phyloP scores from a whole-genome alignment of 2,329 filamentous ascomycete species.

The Ophiostoma sp. region DNA sequence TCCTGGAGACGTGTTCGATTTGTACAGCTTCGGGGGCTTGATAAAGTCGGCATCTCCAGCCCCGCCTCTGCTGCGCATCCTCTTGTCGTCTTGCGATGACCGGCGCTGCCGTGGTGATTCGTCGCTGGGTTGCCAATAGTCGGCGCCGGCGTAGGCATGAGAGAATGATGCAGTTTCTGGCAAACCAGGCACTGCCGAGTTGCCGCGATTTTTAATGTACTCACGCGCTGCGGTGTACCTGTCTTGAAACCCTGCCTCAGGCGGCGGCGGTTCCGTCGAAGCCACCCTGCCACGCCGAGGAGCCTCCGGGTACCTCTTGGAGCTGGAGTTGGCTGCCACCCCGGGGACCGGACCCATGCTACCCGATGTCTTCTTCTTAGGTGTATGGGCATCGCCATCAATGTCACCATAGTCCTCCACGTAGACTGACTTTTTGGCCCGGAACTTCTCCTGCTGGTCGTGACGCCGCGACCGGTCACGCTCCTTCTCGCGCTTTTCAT shows the following conservation, averaged over 20 bases:
- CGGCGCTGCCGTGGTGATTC: conserved; percentile 20
- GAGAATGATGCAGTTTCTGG: conserved; percentile 17
- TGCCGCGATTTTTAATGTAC: background rate
- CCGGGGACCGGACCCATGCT: background rate
- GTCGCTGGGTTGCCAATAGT: conserved; percentile 20
- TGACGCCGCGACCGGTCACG: conserved; percentile 30
- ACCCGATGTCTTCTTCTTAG: conserved; percentile 30
- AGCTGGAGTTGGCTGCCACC: conserved; percentile 21
- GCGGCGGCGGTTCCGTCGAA: conserved; percentile 1
- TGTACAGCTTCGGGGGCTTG: conserved; percentile 29
- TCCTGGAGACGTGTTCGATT: conserved; percentile 28
- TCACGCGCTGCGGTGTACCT: background rate
- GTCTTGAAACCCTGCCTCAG: background rate
- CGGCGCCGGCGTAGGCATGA: conserved; percentile 25
- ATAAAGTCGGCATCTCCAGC: conserved; percentile 22
- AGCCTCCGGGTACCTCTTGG: conserved; percentile 32
- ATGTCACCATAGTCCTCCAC: conserved; percentile 30
- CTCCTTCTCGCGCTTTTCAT: conserved; percentile 32
- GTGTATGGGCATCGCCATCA: conserved; percentile 30
- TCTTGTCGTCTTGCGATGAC: conserved; percentile 28
- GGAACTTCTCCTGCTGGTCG: conserved; percentile 32
- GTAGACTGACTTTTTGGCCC: conserved; percentile 29
- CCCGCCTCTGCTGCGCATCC: conserved; percentile 13
- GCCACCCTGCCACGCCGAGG: conserved; percentile 27
- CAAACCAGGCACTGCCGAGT: background rate